These are phyloP conservation scores for Trapa bicornis DNA, from an alignment of 345 rosid species.

Conservation along the genomic window DNA sequence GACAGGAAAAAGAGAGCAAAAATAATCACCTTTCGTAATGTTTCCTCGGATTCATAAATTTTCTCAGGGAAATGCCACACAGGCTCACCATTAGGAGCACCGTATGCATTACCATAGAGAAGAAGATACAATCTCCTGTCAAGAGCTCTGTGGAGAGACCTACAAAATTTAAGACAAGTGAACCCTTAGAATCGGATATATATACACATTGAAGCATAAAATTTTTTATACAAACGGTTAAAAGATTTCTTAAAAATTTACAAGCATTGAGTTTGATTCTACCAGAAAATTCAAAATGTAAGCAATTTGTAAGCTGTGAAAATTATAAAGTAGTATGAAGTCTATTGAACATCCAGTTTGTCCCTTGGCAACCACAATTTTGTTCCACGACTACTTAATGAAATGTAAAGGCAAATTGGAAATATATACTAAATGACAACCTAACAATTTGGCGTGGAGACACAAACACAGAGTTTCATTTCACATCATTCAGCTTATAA, in stretches of 20 bases:
- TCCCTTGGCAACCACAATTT: neutral
- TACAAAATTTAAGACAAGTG: conserved; percentile 5
- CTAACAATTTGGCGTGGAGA: neutral
- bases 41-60: conserved; percentile 74
- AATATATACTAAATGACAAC: neutral
- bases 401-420: neutral
- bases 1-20: neutral
- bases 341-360: neutral
- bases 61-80: conserved; percentile 97
- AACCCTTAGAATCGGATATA: neutral
- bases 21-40: conserved; percentile 58
- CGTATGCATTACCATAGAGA: conserved; percentile 43
- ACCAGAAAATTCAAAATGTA: neutral
- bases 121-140: conserved; percentile 83
- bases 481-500: neutral
- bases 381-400: neutral
- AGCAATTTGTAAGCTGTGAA: neutral
- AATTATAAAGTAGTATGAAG: neutral
- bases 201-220: neutral
- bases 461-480: neutral
- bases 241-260: neutral
- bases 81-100: conserved; percentile 47
- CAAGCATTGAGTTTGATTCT: neutral
- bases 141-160: conserved; percentile 75
- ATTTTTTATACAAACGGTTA: neutral